A percentile compares a stretch with the other conserved stretches of the same genome.
Conservation (phyloP, 257 asterid species). For the Perilla frutescens region DNA sequence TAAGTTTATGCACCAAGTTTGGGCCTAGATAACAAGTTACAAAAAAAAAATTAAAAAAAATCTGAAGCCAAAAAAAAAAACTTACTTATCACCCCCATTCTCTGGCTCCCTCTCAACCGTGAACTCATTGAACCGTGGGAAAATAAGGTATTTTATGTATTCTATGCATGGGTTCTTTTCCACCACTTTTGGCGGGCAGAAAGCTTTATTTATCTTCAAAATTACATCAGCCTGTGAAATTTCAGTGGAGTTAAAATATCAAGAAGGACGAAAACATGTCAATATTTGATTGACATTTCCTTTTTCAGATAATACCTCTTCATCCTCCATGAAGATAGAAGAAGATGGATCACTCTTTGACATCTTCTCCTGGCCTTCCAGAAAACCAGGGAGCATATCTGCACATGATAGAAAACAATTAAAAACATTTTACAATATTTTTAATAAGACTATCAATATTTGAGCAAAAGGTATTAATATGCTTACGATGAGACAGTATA, state of each 20-base stretch:
- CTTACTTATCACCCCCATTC: slow-evolving; percentile 86
- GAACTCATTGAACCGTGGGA: slow-evolving; percentile 83
- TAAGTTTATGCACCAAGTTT: too few species aligned
- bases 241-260: not conserved
- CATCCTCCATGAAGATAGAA: slow-evolving; percentile 86
- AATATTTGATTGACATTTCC: too few species aligned
- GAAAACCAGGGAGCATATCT: slow-evolving; percentile 93
- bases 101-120: slow-evolving; percentile 71
- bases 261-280: too few species aligned
- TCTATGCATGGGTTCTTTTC: slow-evolving; percentile 82
- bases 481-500: slow-evolving; percentile 77
- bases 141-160: slow-evolving; percentile 65
- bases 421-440: not conserved
- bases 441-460: not conserved
- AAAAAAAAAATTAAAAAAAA: too few species aligned
- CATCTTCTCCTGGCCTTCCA: slow-evolving; percentile 88
- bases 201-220: slow-evolving; percentile 79
- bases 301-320: slow-evolving; percentile 60
- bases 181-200: slow-evolving; percentile 77
- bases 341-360: slow-evolving; percentile 82
- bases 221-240: slow-evolving; percentile 76
- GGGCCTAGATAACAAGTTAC: not conserved
- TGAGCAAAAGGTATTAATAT: slow-evolving; percentile 13
- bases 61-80: not conserved
- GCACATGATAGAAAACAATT: slow-evolving; percentile 18